Evolutionary conservation across 2,329 filamentous ascomycete genomes (phyloP), one percentile per base, ranked within the genome.

Genomic region (Ophioceras dolichostomum): DNA sequence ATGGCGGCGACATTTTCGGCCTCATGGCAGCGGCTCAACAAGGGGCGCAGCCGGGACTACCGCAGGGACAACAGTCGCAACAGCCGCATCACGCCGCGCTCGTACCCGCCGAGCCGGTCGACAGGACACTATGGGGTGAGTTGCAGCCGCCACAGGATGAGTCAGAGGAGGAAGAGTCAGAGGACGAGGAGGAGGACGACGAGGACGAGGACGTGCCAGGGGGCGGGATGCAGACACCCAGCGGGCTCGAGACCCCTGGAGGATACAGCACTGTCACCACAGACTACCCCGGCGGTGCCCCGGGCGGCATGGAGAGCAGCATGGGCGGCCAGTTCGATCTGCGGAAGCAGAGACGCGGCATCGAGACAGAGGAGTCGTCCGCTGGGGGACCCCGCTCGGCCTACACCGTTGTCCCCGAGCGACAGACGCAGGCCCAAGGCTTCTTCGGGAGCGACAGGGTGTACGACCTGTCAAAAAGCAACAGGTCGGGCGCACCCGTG

Each of bases 391-490:
- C 83, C 7, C 79, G 84, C 45, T 79, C 80, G 17, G 87, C 91
- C 13, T 94, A 91, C 58, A 87, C 86, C 16, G 79, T 98, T 34
- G 73, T 98, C 17, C 86, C 86, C 10, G 89, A 98, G 61, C 83
- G 83, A 40, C 80, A 89, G 53, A 80, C 88, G 17, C 77, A 81
- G 36, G 77, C 85, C 5, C 82, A 88, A 48, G 91, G 91, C 32
- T 96, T 98, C 73, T 96, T 98, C 55, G 91, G 91, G 48, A 88
- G 85, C 49, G 89, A 96, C 55, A 82, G 86, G 52, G 83, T 83
- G 13, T 98, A 98, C 60, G 88, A 98, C 59, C 71, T 98, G 17
- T 52, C 54, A 43, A 80, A 76, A 64, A 45, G 66, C 64, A 56
- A 54, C 27, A 53, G 40, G 29, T 60, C 58, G 44, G 65, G 70